Conservation (phyloP, 2,329 filamentous ascomycete species). For the Xylariaceae sp. region DNA sequence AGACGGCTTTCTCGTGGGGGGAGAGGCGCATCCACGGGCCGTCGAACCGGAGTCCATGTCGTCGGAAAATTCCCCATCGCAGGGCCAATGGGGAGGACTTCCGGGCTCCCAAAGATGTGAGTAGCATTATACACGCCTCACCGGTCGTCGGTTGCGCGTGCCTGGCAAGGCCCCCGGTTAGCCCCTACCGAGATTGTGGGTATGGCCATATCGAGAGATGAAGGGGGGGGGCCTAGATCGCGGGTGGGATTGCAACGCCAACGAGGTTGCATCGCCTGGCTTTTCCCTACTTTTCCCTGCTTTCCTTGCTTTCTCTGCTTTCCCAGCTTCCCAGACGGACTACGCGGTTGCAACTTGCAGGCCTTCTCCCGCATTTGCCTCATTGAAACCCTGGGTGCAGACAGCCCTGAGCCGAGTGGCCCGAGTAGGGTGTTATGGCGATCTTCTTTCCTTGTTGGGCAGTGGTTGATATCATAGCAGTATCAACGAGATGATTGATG, state of each 20-base stretch:
- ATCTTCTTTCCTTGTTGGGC: background rate
- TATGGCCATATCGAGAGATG: background rate
- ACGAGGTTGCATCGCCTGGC: background rate
- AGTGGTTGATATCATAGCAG: background rate
- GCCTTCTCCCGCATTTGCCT: too few relatives aligned
- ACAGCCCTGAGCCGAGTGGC: background rate
- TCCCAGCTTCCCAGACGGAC: background rate
- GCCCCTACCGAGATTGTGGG: conserved; percentile 9
- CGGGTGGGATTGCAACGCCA: background rate
- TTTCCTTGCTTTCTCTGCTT: too few relatives aligned
- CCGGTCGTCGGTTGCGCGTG: conserved; percentile 26
- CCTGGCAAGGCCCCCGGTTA: conserved; percentile 16
- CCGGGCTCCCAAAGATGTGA: conserved; percentile 14
- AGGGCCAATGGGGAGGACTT: conserved; percentile 17
- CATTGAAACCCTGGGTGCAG: background rate
- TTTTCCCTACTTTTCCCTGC: background rate
- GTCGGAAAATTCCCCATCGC: conserved; percentile 26
- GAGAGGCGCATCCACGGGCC: conserved; percentile 27
- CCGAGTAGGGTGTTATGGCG: background rate
- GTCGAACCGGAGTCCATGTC: conserved; percentile 23
- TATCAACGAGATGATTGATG: too few relatives aligned
- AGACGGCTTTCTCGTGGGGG: conserved; percentile 6
- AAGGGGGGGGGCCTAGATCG: background rate
- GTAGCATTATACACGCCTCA: conserved; percentile 10
- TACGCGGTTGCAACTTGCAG: too few relatives aligned